Conservation (phyloP, 352 stramenopile genomes). For the Stramenopiles sp. region DNA sequence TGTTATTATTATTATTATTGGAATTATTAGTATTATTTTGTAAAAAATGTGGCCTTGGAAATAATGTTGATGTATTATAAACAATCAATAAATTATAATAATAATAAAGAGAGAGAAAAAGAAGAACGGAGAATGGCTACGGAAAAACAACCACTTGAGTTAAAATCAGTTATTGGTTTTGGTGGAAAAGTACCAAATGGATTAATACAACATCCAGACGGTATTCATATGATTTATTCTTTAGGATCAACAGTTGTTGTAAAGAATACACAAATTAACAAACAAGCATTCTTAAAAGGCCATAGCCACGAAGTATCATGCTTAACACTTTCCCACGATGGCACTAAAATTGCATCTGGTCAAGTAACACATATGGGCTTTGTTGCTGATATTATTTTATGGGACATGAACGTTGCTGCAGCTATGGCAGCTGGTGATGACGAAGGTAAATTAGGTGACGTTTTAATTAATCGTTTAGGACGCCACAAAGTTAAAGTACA, state of each 20-base stretch:
- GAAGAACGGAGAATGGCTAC: too few relatives aligned
- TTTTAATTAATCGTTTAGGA: slow-evolving; percentile 64
- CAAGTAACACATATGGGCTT: slow-evolving; percentile 73
- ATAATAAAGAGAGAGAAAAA: too few relatives aligned
- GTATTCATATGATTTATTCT: slow-evolving; percentile 54
- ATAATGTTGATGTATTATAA: too few relatives aligned
- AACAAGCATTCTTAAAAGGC: slow-evolving; percentile 64
- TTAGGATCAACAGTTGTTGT: slow-evolving; percentile 55
- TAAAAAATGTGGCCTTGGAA: too few relatives aligned
- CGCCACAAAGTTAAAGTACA: slow-evolving; percentile 85
- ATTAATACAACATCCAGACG: slow-evolving; percentile 22
- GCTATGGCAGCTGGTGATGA: slow-evolving; percentile 42
- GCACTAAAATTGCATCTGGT: slow-evolving; percentile 53
- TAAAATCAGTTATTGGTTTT: slow-evolving; percentile 16
- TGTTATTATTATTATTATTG: too few relatives aligned
- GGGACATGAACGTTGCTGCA: slow-evolving; percentile 64
- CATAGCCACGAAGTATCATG: slow-evolving; percentile 76
- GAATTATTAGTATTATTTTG: too few relatives aligned
- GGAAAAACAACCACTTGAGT: slow-evolving; percentile 10
- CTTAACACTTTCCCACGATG: slow-evolving; percentile 67
- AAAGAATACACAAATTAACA: slow-evolving; percentile 39
- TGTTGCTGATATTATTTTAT: slow-evolving; percentile 76
- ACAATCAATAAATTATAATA: too few relatives aligned
- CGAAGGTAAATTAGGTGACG: slow-evolving; percentile 39
- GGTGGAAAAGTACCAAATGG: slow-evolving; percentile 16